Conservation (phyloP, 2,329 filamentous ascomycete species). For the Immersiporthe knoxdaviesiana region DNA sequence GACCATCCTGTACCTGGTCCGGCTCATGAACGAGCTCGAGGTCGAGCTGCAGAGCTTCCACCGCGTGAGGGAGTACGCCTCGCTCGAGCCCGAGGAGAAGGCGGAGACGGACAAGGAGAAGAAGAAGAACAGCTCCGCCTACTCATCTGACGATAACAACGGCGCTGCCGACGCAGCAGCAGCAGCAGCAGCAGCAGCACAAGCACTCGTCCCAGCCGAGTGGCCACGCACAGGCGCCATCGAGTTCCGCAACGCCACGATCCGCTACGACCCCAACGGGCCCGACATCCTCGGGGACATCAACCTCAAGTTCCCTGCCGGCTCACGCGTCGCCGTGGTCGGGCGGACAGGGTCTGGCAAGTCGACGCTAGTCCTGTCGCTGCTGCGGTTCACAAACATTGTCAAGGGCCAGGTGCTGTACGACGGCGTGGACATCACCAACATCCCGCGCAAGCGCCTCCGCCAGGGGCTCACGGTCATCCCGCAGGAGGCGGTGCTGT, state of each 20-base stretch:
- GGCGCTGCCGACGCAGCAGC: slow-evolving; percentile 26
- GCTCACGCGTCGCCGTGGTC: slow-evolving; percentile 67
- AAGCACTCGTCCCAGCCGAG: slow-evolving; percentile 27
- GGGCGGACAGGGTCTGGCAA: slow-evolving; percentile 72
- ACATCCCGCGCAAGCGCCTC: slow-evolving; percentile 40
- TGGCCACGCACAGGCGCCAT: slow-evolving; percentile 38
- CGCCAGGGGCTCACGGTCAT: slow-evolving; percentile 44
- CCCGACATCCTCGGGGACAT: slow-evolving; percentile 38
- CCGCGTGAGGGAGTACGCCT: slow-evolving; percentile 38
- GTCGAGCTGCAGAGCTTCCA: slow-evolving; percentile 57
- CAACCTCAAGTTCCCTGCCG: slow-evolving; percentile 45
- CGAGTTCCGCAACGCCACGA: slow-evolving; percentile 37
- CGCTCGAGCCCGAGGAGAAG: slow-evolving; percentile 36
- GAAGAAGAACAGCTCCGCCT: background rate
- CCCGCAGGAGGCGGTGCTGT: slow-evolving; percentile 45
- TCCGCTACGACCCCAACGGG: slow-evolving; percentile 36
- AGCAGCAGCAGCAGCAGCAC: background rate
- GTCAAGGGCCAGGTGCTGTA: slow-evolving; percentile 39
- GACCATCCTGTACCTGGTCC: slow-evolving; percentile 55
- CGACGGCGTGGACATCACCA: slow-evolving; percentile 42
- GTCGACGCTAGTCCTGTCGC: slow-evolving; percentile 51
- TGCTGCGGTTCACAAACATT: slow-evolving; percentile 43
- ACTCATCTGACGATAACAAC: background rate
- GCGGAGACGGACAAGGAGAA: slow-evolving; percentile 14
- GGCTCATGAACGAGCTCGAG: slow-evolving; percentile 59